Evolutionary conservation across 2,329 filamentous ascomycete genomes (phyloP), one percentile per base, ranked within the genome.

Genomic region (Pyrenochaeta sp.): DNA sequence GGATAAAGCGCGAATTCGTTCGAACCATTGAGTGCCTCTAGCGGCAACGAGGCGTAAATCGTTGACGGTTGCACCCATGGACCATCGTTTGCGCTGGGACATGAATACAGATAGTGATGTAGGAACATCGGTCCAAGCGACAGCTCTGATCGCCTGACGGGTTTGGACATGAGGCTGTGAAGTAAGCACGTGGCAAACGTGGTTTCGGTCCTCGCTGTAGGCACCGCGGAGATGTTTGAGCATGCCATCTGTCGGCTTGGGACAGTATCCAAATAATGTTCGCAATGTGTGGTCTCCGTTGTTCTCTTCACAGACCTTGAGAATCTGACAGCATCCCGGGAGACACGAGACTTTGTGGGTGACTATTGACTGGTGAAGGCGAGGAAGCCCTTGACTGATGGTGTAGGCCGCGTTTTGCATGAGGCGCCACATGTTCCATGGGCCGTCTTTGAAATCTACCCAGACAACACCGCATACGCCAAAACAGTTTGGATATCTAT

Each of bases 261-360:
- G 82, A 55, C 79, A 80, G 68, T 84, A 83, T 3, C 81, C 81
- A 49, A 84, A 84, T 0, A 52, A 13, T 78, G 76, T 46, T 82
- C 72, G 3, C 81, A 73, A 32, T 83, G 28, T 30, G 28, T 30
- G 2, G 28, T 30, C 28, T 30, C 28, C 28, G 2, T 30, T 79
- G 0, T 82, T 84, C 10, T 81, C 79, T 59, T 83, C 81, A 50
- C 82, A 81, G 12, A 84, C 78, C 12, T 79, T 80, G 50, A 84
- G 80, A 15, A 84, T 75, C 63, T 84, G 82, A 56, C 82, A 84
- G 47, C 82, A 83, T 5, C 82, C 81, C 0, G 81, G 81, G 2
- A 82, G 74, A 59, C 81, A 83, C 37, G 81, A 82, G 46, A 83
- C 82, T 52, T 83, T 83, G 55, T 81, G 80, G 0, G 82, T 84